A percentile compares a stretch with the other conserved stretches of the same genome.
phyloP scores from a whole-genome alignment of 352 stramenopile species.

The Plasmopara viticola region DNA sequence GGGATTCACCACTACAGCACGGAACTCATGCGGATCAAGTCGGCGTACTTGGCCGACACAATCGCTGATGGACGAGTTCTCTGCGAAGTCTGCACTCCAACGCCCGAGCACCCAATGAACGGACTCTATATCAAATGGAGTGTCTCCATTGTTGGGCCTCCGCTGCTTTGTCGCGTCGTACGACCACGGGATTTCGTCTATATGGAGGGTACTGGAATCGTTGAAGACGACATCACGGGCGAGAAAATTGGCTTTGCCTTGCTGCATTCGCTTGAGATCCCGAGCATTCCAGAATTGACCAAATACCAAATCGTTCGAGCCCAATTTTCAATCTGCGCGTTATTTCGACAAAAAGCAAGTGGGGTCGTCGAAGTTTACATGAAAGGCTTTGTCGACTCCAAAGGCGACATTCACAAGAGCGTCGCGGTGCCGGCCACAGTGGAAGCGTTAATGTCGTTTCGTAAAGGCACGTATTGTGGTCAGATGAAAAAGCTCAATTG shows the following conservation, averaged over 20 bases:
- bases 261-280: conserved; percentile 42
- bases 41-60: conserved; percentile 41
- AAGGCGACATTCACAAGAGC: conserved; percentile 27
- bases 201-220: conserved; percentile 41
- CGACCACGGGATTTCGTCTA: conserved; percentile 52
- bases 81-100: conserved; percentile 25
- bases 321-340: conserved; percentile 30
- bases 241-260: conserved; percentile 47
- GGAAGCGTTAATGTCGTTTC: conserved; percentile 32
- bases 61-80: conserved; percentile 48
- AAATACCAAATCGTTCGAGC: conserved; percentile 31
- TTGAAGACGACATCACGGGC: conserved; percentile 19
- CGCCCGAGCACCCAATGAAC: conserved; percentile 37
- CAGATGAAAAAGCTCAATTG: conserved; percentile 45
- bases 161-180: conserved; percentile 26
- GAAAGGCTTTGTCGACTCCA: conserved; percentile 34
- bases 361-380: conserved; percentile 30
- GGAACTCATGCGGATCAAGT: conserved; percentile 45
- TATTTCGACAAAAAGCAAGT: conserved; percentile 25
- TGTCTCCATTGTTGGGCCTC: conserved; percentile 29
- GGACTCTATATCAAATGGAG: conserved; percentile 57
- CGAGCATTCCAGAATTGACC: conserved; percentile 29
- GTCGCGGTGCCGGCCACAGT: conserved; percentile 25
- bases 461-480: conserved; percentile 30
- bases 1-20: conserved; percentile 42